Evolutionary conservation across 2,329 filamentous ascomycete genomes (phyloP).

Genomic region (Scopulariopsis brevicaulis): DNA sequence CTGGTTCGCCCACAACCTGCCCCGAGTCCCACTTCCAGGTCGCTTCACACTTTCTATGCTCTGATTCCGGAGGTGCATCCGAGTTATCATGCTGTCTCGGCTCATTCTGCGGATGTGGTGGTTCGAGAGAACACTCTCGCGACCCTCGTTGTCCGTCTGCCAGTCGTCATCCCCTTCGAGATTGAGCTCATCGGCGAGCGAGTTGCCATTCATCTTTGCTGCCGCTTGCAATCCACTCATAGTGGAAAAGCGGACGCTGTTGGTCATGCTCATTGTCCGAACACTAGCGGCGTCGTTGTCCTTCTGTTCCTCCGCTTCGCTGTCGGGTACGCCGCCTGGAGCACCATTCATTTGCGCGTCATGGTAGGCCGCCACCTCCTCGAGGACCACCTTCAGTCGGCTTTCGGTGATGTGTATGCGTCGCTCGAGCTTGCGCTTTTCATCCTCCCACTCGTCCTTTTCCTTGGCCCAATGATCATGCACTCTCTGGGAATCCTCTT

Average conservation of each 20-base stretch:
- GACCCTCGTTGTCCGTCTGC: constrained; percentile 60
- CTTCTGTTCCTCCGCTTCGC: constrained; percentile 47
- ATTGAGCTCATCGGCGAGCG: constrained; percentile 81
- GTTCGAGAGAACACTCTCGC: constrained; percentile 47
- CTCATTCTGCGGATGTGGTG: constrained; percentile 39
- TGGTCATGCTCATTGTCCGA: constrained; percentile 58
- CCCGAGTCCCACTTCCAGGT: constrained; percentile 41
- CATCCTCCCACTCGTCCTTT: constrained; percentile 73
- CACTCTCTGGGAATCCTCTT: constrained; percentile 70
- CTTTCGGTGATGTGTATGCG: constrained; percentile 85
- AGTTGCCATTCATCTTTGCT: constrained; percentile 53
- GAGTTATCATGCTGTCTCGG: constrained; percentile 41
- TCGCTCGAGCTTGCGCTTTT: constrained; percentile 71
- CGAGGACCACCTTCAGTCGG: constrained; percentile 70
- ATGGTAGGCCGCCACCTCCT: constrained; percentile 70
- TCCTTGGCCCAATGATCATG: constrained; percentile 77
- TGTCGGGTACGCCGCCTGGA: constrained; percentile 30
- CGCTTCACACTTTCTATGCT: constrained; percentile 48
- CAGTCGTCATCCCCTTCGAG: constrained; percentile 71
- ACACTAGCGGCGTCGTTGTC: constrained; percentile 66
- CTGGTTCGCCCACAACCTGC: constrained; percentile 40
- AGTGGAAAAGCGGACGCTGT: constrained; percentile 63
- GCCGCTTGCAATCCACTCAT: constrained; percentile 41
- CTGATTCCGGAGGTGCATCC: constrained; percentile 40
- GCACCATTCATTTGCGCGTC: constrained; percentile 32